Conservation (phyloP, 768 basidiomycete species). For the Pleurotus cornucopiae region DNA sequence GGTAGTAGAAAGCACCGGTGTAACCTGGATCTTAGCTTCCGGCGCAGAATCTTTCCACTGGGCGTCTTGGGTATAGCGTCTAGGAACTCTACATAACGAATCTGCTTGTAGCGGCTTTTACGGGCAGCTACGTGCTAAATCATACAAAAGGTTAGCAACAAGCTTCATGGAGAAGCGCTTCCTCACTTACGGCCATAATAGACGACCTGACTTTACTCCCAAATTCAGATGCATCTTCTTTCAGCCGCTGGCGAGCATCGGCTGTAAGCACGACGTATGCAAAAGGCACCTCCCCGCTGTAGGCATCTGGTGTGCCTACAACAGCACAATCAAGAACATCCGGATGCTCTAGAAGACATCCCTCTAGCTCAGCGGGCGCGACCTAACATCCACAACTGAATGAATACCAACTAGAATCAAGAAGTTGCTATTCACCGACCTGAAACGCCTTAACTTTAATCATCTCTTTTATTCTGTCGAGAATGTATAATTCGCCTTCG, state of each 20-base stretch:
- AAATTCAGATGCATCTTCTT: slow-evolving; percentile 17
- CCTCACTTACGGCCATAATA: slow-evolving; percentile 36
- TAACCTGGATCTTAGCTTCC: slow-evolving; percentile 28
- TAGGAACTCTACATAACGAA: slow-evolving; percentile 40
- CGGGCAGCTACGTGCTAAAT: slow-evolving; percentile 43
- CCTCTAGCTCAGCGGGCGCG: slow-evolving; percentile 55
- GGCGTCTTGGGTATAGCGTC: slow-evolving; percentile 49
- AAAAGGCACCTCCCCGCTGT: slow-evolving; percentile 59
- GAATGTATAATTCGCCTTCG: slow-evolving; percentile 49
- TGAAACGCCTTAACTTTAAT: slow-evolving; percentile 67
- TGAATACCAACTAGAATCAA: no score
- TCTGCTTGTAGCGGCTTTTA: slow-evolving; percentile 46
- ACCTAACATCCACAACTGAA: slow-evolving; percentile 14
- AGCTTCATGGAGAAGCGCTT: background rate
- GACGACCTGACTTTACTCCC: slow-evolving; percentile 29
- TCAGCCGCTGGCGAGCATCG: slow-evolving; percentile 28
- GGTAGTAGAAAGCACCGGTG: background rate
- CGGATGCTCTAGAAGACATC: slow-evolving; percentile 38
- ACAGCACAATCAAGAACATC: slow-evolving; percentile 60
- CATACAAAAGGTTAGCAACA: slow-evolving; percentile 3
- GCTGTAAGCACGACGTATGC: slow-evolving; percentile 56
- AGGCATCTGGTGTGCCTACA: slow-evolving; percentile 56
- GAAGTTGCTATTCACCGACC: slow-evolving; percentile 26
- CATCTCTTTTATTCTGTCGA: slow-evolving; percentile 66
- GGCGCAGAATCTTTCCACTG: slow-evolving; percentile 50